A percentile compares a stretch with the other conserved stretches of the same genome.
phyloP scores from a whole-genome alignment of 2,329 filamentous ascomycete species.

The Colletotrichum magnum region DNA sequence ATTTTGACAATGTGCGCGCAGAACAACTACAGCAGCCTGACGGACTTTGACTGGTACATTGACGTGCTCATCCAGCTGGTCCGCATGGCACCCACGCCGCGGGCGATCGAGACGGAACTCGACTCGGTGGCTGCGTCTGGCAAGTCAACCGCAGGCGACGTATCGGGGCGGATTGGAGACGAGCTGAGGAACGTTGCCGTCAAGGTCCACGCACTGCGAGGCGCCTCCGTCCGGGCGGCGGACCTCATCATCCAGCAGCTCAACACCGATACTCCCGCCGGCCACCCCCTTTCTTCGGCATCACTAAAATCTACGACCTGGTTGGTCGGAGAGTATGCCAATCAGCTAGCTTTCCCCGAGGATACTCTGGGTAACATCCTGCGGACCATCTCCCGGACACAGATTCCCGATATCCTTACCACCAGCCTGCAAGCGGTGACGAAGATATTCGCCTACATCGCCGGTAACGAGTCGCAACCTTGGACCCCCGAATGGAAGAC shows the following conservation, averaged over 20 bases:
- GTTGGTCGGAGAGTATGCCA: constrained; percentile 90
- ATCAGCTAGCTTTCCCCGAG: constrained; percentile 78
- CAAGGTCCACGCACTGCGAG: constrained; percentile 86
- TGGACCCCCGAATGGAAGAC: constrained; percentile 85
- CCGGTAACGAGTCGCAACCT: constrained; percentile 72
- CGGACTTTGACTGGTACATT: constrained; percentile 98
- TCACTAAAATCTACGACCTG: constrained; percentile 84
- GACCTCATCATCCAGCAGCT: constrained; percentile 79
- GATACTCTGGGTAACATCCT: constrained; percentile 82
- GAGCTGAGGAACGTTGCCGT: constrained; percentile 93
- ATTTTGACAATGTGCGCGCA: constrained; percentile 92
- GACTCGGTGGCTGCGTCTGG: constrained; percentile 47
- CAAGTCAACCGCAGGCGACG: constrained; percentile 55
- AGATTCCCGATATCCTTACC: constrained; percentile 77
- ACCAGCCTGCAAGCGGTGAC: constrained; percentile 87
- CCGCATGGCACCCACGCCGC: constrained; percentile 73
- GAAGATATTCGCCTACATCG: constrained; percentile 85
- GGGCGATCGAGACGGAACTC: constrained; percentile 54
- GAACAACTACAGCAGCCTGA: constrained; percentile 87
- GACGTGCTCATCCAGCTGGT: constrained; percentile 90
- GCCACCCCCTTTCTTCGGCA: constrained; percentile 71
- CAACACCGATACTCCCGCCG: constrained; percentile 64
- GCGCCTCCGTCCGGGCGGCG: constrained; percentile 85
- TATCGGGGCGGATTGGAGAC: constrained; percentile 81
- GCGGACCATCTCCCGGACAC: constrained; percentile 71